Conservation (phyloP, 768 basidiomycete species). For the Daedaleopsis sinensis region DNA sequence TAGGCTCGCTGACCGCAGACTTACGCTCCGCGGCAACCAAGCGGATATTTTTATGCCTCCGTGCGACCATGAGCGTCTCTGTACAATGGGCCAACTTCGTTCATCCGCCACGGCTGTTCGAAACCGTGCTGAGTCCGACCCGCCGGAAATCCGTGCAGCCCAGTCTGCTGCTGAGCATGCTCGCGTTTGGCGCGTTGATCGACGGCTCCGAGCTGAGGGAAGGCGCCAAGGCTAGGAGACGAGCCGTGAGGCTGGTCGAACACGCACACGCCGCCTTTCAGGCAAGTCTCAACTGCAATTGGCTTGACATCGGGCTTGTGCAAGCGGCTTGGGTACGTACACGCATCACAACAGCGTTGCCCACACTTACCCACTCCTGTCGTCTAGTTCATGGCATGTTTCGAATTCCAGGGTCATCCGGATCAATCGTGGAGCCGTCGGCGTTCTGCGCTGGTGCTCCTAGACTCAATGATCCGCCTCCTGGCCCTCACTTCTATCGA, state of each 20-base stretch:
- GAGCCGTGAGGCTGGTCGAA: conserved; percentile 63
- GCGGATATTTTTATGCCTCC: conserved; percentile 56
- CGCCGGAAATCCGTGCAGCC: conserved; percentile 64
- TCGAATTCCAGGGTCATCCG: conserved; percentile 74
- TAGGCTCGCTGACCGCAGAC: conserved; percentile 13
- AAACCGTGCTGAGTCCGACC: conserved; percentile 53
- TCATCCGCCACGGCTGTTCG: conserved; percentile 69
- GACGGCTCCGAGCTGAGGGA: conserved; percentile 65
- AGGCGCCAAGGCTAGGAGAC: conserved; percentile 49
- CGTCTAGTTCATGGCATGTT: conserved; percentile 65
- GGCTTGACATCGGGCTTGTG: conserved; percentile 73
- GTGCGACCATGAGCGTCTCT: conserved; percentile 62
- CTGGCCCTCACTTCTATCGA: conserved; percentile 66
- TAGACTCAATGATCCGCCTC: conserved; percentile 67
- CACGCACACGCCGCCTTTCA: conserved; percentile 73
- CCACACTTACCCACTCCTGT: conserved; percentile 1
- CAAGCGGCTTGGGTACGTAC: conserved; percentile 60
- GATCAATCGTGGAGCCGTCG: conserved; percentile 53
- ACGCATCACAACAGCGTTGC: background rate
- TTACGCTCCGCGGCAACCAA: conserved; percentile 50
- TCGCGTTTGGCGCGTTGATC: conserved; percentile 67
- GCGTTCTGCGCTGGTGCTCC: conserved; percentile 57
- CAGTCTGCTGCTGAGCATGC: conserved; percentile 58
- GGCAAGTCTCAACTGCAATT: conserved; percentile 67
- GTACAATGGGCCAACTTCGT: conserved; percentile 77